Evolutionary conservation across 192 early-diverging fungal species (phyloP), one percentile per base, ranked within the genome.

Genomic region (Podila horticola): DNA sequence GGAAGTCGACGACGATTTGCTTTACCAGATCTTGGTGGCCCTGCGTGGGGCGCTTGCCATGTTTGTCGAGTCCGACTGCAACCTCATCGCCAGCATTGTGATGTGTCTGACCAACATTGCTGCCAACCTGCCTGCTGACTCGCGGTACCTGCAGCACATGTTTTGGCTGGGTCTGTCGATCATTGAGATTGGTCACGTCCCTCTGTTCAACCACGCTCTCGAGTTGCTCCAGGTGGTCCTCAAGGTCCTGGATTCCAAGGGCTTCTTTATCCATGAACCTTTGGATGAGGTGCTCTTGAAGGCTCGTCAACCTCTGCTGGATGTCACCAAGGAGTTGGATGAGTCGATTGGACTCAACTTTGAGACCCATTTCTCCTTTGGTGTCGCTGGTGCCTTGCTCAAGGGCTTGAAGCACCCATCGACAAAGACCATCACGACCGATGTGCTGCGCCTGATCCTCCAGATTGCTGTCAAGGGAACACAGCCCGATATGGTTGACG

Each of bases 21-120:
- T 98, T n/a, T 99, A 97, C 75, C 95, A 97, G 84, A 96, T 95
- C 26, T 82, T 98, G 24, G 96, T 95, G 2, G 93, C 97, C 0
- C 82, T 99, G 45, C 92, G 94, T 41, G 94, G 94, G 5, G 95
- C 96, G 0, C 86, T 99, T 50, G 92, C 88, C 19, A 89, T 93
- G 49, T 95, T 95, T 75, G 94, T 94, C 58, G 95, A 97, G 68
- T 89, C 89, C 6, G 94, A 96, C 66, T 87, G 86, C 69, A 90
- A 86, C 36, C 79, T 98, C 70, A 94, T 96, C 30, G 88, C 94
- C 26, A 94, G 93, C 64, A 96, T 98, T 71, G 88, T 96, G 60
- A 93, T 94, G 87, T 95, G 94, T 68, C 84, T 99, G n/a, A 95
- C 91, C 58, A 95, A 93, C 74, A 95, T 99, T 83, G 93, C 95